These are phyloP conservation scores for Starmerella scarabaei DNA, from an alignment of 805 yeast genomes.

Conservation along the genomic window DNA sequence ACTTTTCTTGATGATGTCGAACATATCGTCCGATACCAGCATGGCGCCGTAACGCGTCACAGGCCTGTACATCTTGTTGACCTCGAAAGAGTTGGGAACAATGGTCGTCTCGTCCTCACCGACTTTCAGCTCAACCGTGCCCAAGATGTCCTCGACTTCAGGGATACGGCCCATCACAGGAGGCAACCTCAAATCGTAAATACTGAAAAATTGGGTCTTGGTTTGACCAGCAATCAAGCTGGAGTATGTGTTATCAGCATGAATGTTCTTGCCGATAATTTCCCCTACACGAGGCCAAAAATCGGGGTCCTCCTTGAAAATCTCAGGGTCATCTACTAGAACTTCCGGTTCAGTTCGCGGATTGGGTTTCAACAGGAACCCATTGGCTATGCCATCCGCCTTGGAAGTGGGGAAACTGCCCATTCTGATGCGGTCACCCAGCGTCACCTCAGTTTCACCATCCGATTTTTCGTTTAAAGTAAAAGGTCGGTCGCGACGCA, in stretches of 20 bases:
- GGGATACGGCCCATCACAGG: constrained; percentile 58
- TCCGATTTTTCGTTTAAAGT: constrained; percentile 4
- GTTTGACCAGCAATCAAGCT: constrained; percentile 27
- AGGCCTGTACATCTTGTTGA: constrained; percentile 46
- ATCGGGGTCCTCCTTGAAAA: constrained; percentile 16
- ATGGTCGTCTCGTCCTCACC: constrained; percentile 39
- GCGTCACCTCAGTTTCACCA: constrained; percentile 12
- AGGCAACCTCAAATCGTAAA: constrained; percentile 53
- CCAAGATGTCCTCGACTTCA: constrained; percentile 56
- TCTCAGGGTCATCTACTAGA: constrained; percentile 13
- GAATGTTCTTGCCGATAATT: constrained; percentile 21
- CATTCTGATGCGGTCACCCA: constrained; percentile 18
- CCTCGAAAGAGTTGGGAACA: constrained; percentile 41
- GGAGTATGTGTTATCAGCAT: constrained; percentile 22
- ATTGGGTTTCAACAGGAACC: constrained; percentile 16
- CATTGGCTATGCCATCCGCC: constrained; percentile 11
- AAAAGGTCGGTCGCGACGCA: constrained; percentile 6
- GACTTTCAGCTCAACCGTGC: constrained; percentile 44
- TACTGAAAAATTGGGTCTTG: constrained; percentile 47
- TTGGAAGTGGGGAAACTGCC: constrained; percentile 20
- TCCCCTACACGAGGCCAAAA: constrained; percentile 21
- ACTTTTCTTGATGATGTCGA: constrained; percentile 32
- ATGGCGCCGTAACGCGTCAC: constrained; percentile 39
- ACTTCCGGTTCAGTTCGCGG: constrained; percentile 17
- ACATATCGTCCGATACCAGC: constrained; percentile 39